Base-by-base conservation (phyloP, 2,329 filamentous ascomycete genomes). In the Colletotrichum cordylinicola region DNA sequence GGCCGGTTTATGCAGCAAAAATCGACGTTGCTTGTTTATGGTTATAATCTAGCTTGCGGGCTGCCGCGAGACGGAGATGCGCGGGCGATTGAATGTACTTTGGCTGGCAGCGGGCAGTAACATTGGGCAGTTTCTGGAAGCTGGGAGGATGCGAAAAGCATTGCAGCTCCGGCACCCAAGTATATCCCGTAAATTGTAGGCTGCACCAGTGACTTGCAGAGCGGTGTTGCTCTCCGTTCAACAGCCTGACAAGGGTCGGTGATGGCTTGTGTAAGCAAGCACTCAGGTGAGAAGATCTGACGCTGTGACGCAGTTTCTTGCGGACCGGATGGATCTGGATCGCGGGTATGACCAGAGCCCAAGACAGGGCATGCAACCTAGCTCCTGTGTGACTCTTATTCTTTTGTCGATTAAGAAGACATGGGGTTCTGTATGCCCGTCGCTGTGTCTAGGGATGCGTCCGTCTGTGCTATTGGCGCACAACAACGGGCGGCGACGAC, bases 391-490 rank as follows among this genome's bases (percentile, higher is more conserved):
- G 72, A 75, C 72, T 75, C 72, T 72, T 67, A 62, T 67, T 64
- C 31, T 72, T 33, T 48, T 31, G 52, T 60, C 67, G 52, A 72
- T 72, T 61, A 27, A 66, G 48, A 68, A 24, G 48, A 37, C 72
- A 70, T 74, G 65, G 62, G 52, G 13, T 73, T 64, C 48, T 52
- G 64, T 15, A 29, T 56, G 58, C n/a, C 58, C 8, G 67, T 27
- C 61, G 29, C 70, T 69, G 62, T 29, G 64, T 58, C 48, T 66
- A 70, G 58, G 68, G 58, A 35, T 43, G 33, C 24, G 58, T 29
- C 43, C 31, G 65, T 73, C 73, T 68, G 73, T 69, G 70, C 43
- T 31, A 75, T 73, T 69, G 70, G 70, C 64, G 73, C 64, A 75
- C 70, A 65, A 67, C 31, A 62, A 72, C 70, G 73, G 70, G 65